Conservation (phyloP, 129 eudicot genomes). For the Rutidosis leptorrhynchoides region DNA sequence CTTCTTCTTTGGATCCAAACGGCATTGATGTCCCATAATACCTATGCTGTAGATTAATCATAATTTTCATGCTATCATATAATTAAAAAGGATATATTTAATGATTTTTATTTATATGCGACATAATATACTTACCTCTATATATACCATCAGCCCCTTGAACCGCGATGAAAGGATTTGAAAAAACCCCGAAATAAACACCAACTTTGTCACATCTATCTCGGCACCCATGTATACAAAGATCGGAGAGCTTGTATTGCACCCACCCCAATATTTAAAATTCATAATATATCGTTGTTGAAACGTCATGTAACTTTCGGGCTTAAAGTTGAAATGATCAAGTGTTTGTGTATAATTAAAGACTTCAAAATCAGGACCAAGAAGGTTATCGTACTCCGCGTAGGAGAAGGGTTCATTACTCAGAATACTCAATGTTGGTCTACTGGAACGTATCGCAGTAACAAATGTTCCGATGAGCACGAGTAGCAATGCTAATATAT, state of each 20-base stretch:
- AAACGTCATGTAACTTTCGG: conserved; percentile 31
- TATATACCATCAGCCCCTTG: conserved; percentile 36
- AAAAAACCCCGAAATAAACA: conserved; percentile 1
- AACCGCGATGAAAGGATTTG: conserved; percentile 18
- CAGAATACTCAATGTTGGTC: conserved; percentile 10
- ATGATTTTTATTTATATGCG: background rate
- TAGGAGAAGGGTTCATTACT: background rate
- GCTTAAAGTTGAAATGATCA: conserved; percentile 33
- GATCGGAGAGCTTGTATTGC: conserved; percentile 21
- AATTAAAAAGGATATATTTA: background rate
- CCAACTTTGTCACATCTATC: background rate
- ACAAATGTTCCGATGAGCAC: conserved; percentile 7
- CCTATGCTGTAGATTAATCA: conserved; percentile 29
- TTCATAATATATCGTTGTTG: conserved; percentile 30
- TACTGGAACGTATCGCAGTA: background rate
- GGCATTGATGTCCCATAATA: conserved; percentile 43
- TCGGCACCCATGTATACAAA: conserved; percentile 28
- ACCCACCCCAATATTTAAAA: conserved; percentile 19
- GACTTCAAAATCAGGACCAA: conserved; percentile 20
- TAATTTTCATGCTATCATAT: background rate
- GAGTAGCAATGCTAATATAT: background rate
- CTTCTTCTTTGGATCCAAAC: conserved; percentile 32
- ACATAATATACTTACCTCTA: conserved; percentile 18
- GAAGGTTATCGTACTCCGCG: background rate
- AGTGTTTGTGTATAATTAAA: conserved; percentile 30